Evolutionary conservation across 208 protist genomes (phyloP).

Genomic region (Acanthamoeba quina): DNA sequence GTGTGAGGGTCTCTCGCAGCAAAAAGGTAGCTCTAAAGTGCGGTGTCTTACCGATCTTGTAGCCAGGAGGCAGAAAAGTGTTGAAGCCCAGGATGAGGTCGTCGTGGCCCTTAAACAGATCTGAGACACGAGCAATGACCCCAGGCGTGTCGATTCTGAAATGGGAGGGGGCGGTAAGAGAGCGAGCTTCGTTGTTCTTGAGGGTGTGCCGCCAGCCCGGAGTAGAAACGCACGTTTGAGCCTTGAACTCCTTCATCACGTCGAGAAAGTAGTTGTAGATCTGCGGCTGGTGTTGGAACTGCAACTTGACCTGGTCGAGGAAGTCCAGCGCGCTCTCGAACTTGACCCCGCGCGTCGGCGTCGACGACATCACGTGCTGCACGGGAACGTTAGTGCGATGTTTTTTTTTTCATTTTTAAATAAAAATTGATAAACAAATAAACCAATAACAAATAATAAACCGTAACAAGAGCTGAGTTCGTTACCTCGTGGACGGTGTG

Average conservation of each 20-base stretch:
- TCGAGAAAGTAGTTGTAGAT: slow-evolving; percentile 90
- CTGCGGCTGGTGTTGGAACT: slow-evolving; percentile 80
- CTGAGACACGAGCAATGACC: slow-evolving; percentile 91
- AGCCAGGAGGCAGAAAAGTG: slow-evolving; percentile 92
- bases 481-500: slow-evolving; percentile 19
- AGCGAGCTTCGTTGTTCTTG: neutral
- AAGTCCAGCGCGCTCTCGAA: slow-evolving; percentile 83
- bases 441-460: neutral
- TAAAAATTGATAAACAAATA: no score
- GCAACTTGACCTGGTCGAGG: slow-evolving; percentile 85
- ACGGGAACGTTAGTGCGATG: no score
- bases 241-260: slow-evolving; percentile 91
- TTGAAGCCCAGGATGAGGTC: slow-evolving; percentile 93
- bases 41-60: slow-evolving; percentile 83
- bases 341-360: slow-evolving; percentile 48
- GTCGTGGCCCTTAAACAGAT: slow-evolving; percentile 90
- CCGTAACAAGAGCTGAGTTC: neutral
- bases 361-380: neutral
- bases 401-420: neutral
- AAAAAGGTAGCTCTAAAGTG: neutral
- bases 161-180: neutral
- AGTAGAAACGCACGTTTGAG: slow-evolving; percentile 79
- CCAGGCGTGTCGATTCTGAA: slow-evolving; percentile 90
- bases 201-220: neutral
- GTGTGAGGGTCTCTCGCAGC: neutral